These are phyloP conservation scores for Penicillium robsamsonii DNA, from an alignment of 495 filamentous ascomycete species.

Conservation along the genomic window DNA sequence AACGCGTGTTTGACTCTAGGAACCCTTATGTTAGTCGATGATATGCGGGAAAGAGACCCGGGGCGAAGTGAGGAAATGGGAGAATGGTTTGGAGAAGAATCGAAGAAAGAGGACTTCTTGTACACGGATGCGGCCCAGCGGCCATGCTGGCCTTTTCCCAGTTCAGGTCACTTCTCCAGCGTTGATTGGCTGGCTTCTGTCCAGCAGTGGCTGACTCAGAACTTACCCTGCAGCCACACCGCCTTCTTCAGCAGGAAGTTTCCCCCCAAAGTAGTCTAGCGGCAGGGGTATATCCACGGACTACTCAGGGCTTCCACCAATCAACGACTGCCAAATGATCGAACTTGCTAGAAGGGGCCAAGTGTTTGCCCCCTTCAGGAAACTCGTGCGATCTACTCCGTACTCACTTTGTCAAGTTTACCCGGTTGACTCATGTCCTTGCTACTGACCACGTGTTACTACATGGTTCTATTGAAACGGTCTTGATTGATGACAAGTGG, in stretches of 20 bases:
- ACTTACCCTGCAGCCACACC: slow-evolving; percentile 19
- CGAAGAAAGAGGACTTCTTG: slow-evolving; percentile 24
- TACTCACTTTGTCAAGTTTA: neutral
- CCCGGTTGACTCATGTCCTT: slow-evolving; percentile 3
- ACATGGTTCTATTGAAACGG: neutral
- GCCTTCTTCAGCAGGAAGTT: slow-evolving; percentile 22
- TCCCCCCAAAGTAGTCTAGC: slow-evolving; percentile 9
- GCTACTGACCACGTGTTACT: neutral
- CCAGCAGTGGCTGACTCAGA: slow-evolving; percentile 27
- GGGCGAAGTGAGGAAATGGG: slow-evolving; percentile 21
- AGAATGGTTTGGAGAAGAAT: slow-evolving; percentile 15
- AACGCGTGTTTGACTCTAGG: slow-evolving; percentile 18
- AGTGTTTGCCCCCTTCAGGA: slow-evolving; percentile 15
- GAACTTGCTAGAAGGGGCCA: slow-evolving; percentile 35
- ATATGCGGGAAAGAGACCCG: slow-evolving; percentile 22
- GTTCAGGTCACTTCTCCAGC: slow-evolving; percentile 43
- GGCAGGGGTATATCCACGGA: slow-evolving; percentile 13
- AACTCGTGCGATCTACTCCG: neutral
- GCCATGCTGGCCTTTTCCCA: slow-evolving; percentile 51
- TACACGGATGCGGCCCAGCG: slow-evolving; percentile 34
- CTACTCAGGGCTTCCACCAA: slow-evolving; percentile 5
- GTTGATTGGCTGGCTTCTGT: slow-evolving; percentile 34
- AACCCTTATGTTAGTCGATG: slow-evolving; percentile 14
- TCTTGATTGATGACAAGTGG: neutral
- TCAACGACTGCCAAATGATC: slow-evolving; percentile 23